Evolutionary conservation across 768 basidiomycete genomes (phyloP), one percentile per base, ranked within the genome.

Genomic region (Lactarius akahatsu): DNA sequence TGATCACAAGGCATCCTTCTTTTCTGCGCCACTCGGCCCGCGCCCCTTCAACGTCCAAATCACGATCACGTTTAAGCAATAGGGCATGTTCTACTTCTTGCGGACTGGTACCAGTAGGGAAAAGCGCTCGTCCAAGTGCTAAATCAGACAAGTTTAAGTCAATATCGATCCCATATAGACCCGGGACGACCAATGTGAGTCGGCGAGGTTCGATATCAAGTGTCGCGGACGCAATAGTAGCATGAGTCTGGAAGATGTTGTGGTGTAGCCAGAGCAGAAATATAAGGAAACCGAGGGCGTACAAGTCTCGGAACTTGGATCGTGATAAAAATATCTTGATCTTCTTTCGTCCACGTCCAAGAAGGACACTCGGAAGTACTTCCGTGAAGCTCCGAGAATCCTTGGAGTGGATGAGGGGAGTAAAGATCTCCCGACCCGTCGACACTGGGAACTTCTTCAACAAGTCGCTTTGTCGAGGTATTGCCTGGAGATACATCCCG

Each of bases 141-240:
- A 83, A 80, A 69, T 90, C 89, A 0, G 82, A 77, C 4, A 80
- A 72, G n/a, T 74, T 75, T 20, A 90, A 77, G 72, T 90, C 77
- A 64, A 91, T 76, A 70, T 90, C 86, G 32, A 92, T 77, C 45
- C 75, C 71, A 60, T 81, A 84, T 40, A 78, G 72, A 28, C 72
- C 68, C 18, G 87, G 86, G 34, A 88, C 71, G 52, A 76, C 70
- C 18, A 92, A 73, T 10, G 85, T 74, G 43, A 92, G 64, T 18
- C 88, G 82, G 23, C 84, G 79, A 0, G 84, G 78, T 69, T 90
- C 89, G n/a, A 92, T 67, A 65, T 91, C 89, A 10, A 92, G 83
- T 0, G 81, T 81, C 3, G 87, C 79, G 1, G 74, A 67, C 26
- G 79, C 68, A 60, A 89, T 79, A 43, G 78, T 69, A 43, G 78